Evolutionary conservation across 2,329 filamentous ascomycete genomes (phyloP).

Genomic region (Fusarium nodosum): DNA sequence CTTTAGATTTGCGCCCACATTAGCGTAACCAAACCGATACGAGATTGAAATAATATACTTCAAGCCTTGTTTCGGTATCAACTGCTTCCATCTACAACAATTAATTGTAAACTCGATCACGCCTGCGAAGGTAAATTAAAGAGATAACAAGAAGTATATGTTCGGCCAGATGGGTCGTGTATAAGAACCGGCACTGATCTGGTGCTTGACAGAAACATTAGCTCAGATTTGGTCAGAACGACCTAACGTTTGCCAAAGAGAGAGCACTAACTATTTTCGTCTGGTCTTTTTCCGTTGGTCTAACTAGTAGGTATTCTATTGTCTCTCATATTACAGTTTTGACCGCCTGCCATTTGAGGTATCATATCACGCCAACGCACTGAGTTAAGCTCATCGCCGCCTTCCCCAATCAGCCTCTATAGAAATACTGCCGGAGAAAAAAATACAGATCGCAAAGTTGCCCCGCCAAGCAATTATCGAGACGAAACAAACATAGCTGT

Average conservation of each 20-base stretch:
- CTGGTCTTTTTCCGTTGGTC: neutral
- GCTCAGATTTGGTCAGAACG: no score
- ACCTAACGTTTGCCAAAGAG: no score
- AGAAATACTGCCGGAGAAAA: constrained; percentile 47
- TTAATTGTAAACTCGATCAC: neutral
- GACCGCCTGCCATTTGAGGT: constrained; percentile 46
- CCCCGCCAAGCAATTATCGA: constrained; percentile 36
- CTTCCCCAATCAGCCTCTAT: constrained; percentile 2
- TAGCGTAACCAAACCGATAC: neutral
- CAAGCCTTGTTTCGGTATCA: neutral
- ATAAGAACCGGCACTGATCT: no score
- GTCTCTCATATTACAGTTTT: constrained; percentile 10
- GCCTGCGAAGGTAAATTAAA: neutral
- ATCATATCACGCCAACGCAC: neutral
- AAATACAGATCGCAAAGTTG: constrained; percentile 41
- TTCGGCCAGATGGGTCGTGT: no score
- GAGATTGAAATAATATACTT: neutral
- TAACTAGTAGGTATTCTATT: no score
- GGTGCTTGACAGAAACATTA: no score
- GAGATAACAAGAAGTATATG: neutral
- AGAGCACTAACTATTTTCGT: no score
- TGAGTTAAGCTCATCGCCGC: constrained; percentile 30
- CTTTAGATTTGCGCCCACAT: neutral
- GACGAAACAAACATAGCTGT: constrained; percentile 33
- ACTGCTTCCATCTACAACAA: neutral